phyloP scores from a whole-genome alignment of 352 stramenopile species.

The Phytophthora macrochlamydospora region DNA sequence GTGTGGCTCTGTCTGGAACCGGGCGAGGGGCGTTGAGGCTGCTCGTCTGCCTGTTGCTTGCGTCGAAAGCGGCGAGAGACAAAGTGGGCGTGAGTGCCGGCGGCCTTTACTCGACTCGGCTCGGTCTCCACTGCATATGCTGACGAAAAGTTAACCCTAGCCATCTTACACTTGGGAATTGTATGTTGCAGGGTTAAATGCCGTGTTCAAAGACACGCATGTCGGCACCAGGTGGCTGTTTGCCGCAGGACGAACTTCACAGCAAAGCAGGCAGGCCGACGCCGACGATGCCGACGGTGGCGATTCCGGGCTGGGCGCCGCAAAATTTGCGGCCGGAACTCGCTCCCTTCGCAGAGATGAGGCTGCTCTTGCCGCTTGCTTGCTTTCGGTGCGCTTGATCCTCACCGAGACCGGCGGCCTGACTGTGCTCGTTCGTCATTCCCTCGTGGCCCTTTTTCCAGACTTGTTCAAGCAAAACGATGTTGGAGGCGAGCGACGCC shows the following conservation, averaged over 20 bases:
- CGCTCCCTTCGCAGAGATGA: slow-evolving; percentile 1
- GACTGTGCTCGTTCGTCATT: slow-evolving; percentile 24
- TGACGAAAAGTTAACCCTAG: no score
- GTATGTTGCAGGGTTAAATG: no score
- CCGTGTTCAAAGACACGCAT: no score
- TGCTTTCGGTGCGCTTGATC: slow-evolving; percentile 23
- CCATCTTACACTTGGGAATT: no score
- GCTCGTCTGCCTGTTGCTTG: neutral
- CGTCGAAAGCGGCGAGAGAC: neutral
- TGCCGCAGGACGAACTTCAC: no score
- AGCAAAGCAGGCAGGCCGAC: no score
- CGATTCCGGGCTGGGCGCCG: neutral
- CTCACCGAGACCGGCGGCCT: slow-evolving; percentile 25
- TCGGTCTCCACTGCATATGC: no score
- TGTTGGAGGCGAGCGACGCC: no score
- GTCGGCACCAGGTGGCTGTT: no score
- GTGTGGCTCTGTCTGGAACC: neutral
- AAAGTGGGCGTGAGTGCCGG: no score
- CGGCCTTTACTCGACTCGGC: no score
- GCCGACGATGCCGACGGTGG: neutral
- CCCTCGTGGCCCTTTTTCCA: slow-evolving; percentile 16
- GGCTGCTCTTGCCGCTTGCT: neutral
- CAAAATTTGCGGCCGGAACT: slow-evolving; percentile 22
- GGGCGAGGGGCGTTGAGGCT: neutral
- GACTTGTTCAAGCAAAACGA: neutral